A percentile compares a stretch with the other conserved stretches of the same genome.
Conservation (phyloP, 768 basidiomycete species). For the Leccinum subtestaceum region DNA sequence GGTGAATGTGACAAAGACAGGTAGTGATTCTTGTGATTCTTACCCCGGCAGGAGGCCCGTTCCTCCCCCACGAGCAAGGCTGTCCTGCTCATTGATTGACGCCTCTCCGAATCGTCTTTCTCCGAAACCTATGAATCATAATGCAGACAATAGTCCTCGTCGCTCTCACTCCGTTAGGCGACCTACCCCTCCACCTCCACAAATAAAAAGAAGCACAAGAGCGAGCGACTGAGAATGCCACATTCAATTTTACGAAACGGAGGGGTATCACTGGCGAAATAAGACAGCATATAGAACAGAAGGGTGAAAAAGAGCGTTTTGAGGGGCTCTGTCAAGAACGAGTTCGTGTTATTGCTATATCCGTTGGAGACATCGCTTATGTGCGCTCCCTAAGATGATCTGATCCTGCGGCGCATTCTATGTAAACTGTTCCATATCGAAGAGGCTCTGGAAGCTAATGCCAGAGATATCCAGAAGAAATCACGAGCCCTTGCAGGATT, state of each 20-base stretch:
- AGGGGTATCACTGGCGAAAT: conserved; percentile 93
- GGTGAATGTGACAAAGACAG: too few relatives aligned
- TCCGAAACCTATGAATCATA: not conserved
- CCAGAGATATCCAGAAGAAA: conserved; percentile 64
- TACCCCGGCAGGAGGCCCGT: not conserved
- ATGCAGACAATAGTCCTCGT: too few relatives aligned
- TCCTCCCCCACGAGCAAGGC: not conserved
- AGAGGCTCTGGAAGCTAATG: conserved; percentile 71
- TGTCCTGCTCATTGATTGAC: not conserved
- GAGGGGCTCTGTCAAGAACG: conserved; percentile 71
- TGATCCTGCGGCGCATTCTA: conserved; percentile 77
- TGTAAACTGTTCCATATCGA: conserved; percentile 92
- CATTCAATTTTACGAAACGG: conserved; percentile 91
- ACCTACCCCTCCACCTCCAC: too few relatives aligned
- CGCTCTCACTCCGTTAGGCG: too few relatives aligned
- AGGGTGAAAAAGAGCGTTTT: conserved; percentile 87
- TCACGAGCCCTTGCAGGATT: conserved; percentile 70
- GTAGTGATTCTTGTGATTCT: not conserved
- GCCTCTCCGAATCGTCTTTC: not conserved
- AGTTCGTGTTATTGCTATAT: conserved; percentile 40
- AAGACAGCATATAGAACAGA: conserved; percentile 96
- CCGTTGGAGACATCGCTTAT: not conserved
- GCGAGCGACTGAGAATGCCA: conserved; percentile 89
- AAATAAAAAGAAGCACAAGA: conserved; percentile 70
- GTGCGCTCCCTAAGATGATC: conserved; percentile 56